Conservation (phyloP, 129 eudicot genomes). For the Apium graveolens region DNA sequence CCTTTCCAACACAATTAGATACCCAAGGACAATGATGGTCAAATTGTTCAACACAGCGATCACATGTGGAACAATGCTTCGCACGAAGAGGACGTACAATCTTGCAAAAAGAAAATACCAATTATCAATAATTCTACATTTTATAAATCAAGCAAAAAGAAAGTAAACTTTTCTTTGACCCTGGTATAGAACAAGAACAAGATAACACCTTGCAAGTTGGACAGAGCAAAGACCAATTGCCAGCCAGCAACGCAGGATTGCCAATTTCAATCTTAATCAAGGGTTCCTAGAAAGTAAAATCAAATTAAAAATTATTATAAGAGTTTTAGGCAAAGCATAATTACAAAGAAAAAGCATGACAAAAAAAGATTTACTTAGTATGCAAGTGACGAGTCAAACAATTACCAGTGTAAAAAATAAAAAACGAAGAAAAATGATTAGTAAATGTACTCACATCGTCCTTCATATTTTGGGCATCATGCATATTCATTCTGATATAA, state of each 20-base stretch:
- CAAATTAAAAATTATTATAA: neutral
- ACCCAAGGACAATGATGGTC: constrained; percentile 99
- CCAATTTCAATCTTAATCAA: constrained; percentile 69
- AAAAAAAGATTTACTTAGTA: neutral
- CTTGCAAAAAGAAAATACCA: constrained; percentile 18
- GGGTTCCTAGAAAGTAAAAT: constrained; percentile 57
- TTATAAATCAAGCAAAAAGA: constrained; percentile 10
- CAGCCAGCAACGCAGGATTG: constrained; percentile 82
- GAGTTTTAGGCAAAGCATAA: neutral
- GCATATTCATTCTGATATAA: constrained; percentile 63
- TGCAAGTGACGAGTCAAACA: neutral
- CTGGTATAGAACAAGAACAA: constrained; percentile 2
- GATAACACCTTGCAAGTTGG: constrained; percentile 85
- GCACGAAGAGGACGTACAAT: constrained; percentile 98
- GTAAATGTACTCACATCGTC: constrained; percentile 68
- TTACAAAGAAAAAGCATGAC: constrained; percentile 9
- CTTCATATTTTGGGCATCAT: constrained; percentile 69
- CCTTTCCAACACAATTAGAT: constrained; percentile 98
- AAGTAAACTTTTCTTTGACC: neutral
- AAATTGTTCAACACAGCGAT: constrained; percentile 99
- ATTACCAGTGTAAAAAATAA: neutral
- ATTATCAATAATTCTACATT: neutral
- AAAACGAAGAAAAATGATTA: neutral
- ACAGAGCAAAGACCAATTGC: constrained; percentile 98
- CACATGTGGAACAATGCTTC: constrained; percentile 97